Percentiles rank a stretch among this genome's conserved stretches.
Evolutionary conservation across 2,329 filamentous ascomycete species (phyloP).

Genomic region (Calonectria naviculata): DNA sequence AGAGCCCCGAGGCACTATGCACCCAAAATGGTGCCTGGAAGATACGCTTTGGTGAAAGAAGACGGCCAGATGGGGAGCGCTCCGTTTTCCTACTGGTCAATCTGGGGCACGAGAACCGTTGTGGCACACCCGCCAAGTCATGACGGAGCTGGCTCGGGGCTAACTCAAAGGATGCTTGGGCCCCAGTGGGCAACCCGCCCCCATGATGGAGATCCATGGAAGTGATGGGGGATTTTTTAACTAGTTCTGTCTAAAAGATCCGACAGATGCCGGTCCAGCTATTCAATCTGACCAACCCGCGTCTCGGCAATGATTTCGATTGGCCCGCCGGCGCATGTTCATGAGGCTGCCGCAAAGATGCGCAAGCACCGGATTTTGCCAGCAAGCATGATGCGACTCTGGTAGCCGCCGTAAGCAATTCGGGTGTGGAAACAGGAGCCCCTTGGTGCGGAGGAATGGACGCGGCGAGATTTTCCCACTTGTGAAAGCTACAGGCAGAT

Average conservation of each 20-base stretch:
- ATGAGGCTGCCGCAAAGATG: background rate
- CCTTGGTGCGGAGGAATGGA: background rate
- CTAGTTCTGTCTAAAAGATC: slow-evolving; percentile 3
- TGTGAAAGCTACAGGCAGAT: background rate
- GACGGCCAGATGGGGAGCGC: background rate
- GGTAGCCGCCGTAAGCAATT: background rate
- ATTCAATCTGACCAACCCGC: background rate
- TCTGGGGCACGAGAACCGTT: slow-evolving; percentile 4
- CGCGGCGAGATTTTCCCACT: background rate
- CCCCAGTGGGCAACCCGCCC: slow-evolving; percentile 17
- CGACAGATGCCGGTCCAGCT: slow-evolving; percentile 10
- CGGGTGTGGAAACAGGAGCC: background rate
- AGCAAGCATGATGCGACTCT: background rate
- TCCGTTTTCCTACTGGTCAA: background rate
- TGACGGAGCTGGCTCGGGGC: slow-evolving; percentile 14
- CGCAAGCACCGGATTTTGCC: background rate
- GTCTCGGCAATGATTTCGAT: slow-evolving; percentile 2
- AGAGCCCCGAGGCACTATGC: background rate
- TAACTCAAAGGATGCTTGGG: slow-evolving; percentile 1
- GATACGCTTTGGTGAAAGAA: no score
- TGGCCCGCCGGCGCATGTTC: background rate
- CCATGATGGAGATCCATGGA: slow-evolving; percentile 16
- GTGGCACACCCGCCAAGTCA: slow-evolving; percentile 11
- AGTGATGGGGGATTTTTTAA: background rate
- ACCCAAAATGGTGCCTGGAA: background rate